These are phyloP conservation scores for Talaromyces marneffei DNA, from an alignment of 2,329 filamentous ascomycete genomes.

Conservation along the genomic window DNA sequence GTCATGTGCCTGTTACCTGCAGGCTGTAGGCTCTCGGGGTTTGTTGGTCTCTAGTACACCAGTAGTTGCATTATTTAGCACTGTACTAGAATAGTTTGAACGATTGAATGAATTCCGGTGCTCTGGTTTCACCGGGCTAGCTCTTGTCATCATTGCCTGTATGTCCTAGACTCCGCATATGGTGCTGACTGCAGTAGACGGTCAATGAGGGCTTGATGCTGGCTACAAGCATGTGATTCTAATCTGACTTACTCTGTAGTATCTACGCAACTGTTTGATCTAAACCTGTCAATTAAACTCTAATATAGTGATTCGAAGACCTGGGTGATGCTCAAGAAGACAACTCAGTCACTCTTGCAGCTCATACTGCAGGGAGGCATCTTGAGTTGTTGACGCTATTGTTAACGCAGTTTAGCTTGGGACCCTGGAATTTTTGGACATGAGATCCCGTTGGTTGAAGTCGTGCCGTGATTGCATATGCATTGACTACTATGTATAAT, in stretches of 20 bases:
- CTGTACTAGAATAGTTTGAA: background rate
- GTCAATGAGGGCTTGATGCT: background rate
- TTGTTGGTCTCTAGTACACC: background rate
- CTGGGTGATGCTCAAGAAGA: background rate
- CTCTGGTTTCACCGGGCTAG: background rate
- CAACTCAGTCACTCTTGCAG: background rate
- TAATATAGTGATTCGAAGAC: background rate
- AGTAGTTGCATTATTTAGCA: background rate
- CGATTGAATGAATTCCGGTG: background rate
- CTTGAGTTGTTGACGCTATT: background rate
- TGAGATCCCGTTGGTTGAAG: background rate
- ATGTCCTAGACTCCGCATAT: background rate
- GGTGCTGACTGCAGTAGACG: background rate
- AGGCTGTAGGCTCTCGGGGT: background rate
- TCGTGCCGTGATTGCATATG: background rate
- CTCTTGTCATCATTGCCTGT: background rate
- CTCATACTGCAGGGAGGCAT: background rate
- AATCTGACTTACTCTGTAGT: background rate
- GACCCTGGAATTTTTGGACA: background rate
- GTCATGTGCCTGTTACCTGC: background rate
- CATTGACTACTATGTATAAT: background rate
- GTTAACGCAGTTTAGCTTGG: background rate
- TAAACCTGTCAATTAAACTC: background rate
- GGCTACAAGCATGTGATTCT: background rate
- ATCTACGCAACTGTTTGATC: no score